A percentile compares a stretch with the other conserved stretches of the same genome.
Evolutionary conservation across 2,329 filamentous ascomycete species (phyloP).

Genomic region (Paraconiothyrium sp.): DNA sequence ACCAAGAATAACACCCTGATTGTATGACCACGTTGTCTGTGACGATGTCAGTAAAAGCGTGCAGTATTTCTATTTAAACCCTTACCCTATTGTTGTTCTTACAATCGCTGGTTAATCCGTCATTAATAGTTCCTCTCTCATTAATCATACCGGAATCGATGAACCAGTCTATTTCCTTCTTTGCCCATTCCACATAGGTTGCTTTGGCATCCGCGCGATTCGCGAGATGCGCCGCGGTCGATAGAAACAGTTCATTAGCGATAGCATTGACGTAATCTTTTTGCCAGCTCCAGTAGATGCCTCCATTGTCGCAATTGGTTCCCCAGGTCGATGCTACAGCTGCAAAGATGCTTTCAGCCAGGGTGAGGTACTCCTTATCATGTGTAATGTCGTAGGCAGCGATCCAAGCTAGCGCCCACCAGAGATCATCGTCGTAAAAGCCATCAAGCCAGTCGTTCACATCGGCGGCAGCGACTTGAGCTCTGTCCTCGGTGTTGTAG

Average conservation of each 20-base stretch:
- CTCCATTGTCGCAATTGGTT: slow-evolving; percentile 56
- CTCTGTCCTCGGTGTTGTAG: slow-evolving; percentile 16
- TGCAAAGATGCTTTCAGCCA: slow-evolving; percentile 61
- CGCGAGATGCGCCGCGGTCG: slow-evolving; percentile 64
- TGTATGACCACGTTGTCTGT: slow-evolving; percentile 61
- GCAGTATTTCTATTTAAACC: slow-evolving; percentile 44
- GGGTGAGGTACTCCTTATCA: slow-evolving; percentile 55
- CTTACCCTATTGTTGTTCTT: slow-evolving; percentile 58
- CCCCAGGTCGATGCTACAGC: slow-evolving; percentile 52
- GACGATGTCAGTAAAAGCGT: neutral
- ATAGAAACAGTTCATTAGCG: slow-evolving; percentile 66
- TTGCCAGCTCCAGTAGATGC: slow-evolving; percentile 60
- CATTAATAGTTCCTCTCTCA: slow-evolving; percentile 60
- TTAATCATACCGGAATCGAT: slow-evolving; percentile 59
- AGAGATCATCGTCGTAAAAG: slow-evolving; percentile 63
- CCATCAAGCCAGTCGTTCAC: slow-evolving; percentile 51
- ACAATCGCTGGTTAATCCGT: slow-evolving; percentile 62
- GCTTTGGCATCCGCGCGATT: slow-evolving; percentile 56
- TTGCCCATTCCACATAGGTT: slow-evolving; percentile 58
- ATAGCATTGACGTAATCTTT: slow-evolving; percentile 63
- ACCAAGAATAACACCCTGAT: slow-evolving; percentile 69
- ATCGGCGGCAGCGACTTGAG: slow-evolving; percentile 24
- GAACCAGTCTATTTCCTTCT: slow-evolving; percentile 63
- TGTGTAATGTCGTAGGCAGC: slow-evolving; percentile 63
- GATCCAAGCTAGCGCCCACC: slow-evolving; percentile 64